Evolutionary conservation across 2,329 filamentous ascomycete species (phyloP).

Genomic region (Lachnum nothofagi): DNA sequence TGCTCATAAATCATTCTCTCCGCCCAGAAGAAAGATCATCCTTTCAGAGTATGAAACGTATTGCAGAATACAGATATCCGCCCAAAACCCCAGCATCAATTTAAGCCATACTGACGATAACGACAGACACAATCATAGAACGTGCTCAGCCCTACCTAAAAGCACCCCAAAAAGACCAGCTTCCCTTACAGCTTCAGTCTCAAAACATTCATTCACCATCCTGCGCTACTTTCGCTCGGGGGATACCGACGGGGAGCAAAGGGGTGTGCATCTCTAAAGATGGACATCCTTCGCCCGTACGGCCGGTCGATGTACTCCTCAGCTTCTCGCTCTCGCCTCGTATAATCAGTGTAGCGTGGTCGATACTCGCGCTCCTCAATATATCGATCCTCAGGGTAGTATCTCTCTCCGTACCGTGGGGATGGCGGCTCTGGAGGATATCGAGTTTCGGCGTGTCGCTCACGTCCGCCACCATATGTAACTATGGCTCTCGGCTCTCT

Average conservation of each 20-base stretch:
- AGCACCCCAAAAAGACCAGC: neutral
- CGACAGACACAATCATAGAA: no score
- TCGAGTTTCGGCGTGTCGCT: constrained; percentile 8
- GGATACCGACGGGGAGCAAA: constrained; percentile 18
- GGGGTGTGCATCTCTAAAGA: constrained; percentile 6
- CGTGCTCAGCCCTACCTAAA: no score
- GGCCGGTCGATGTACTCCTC: constrained; percentile 22
- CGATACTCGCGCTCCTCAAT: constrained; percentile 6
- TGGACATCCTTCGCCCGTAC: constrained; percentile 8
- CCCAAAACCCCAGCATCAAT: no score
- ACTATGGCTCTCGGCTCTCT: constrained; percentile 2
- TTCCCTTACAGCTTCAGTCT: neutral
- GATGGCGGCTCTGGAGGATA: constrained; percentile 10
- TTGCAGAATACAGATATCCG: no score
- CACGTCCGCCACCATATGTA: constrained; percentile 10
- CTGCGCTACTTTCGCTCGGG: constrained; percentile 1
- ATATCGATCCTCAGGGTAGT: constrained; percentile 15
- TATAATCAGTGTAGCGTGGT: constrained; percentile 1
- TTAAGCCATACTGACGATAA: no score
- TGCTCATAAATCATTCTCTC: no score
- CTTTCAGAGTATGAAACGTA: no score
- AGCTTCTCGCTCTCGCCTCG: constrained; percentile 12
- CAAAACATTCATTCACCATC: constrained; percentile 6
- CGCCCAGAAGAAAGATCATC: no score
- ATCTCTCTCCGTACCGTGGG: constrained; percentile 8